Conservation (phyloP, 768 basidiomycete genomes). For the Leccinellum luteum region DNA sequence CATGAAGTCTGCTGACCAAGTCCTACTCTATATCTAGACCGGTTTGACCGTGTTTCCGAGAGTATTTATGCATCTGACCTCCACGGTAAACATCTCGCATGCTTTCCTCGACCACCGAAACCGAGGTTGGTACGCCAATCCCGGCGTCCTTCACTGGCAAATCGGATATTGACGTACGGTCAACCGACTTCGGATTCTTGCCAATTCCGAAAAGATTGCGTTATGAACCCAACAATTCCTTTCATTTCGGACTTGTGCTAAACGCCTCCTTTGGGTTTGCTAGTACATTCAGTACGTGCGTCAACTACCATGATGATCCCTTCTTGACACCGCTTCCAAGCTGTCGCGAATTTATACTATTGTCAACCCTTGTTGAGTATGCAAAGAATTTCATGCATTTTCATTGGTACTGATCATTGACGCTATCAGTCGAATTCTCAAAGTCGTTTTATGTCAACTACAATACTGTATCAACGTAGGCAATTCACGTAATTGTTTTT, state of each 20-base stretch:
- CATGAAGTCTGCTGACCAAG: neutral
- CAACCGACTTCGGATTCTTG: constrained; percentile 58
- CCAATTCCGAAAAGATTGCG: constrained; percentile 59
- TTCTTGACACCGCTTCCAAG: constrained; percentile 31
- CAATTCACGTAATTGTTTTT: neutral
- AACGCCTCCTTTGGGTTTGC: constrained; percentile 63
- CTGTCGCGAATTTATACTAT: constrained; percentile 78
- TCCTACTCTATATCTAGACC: neutral
- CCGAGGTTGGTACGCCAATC: neutral
- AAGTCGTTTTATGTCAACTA: constrained; percentile 40
- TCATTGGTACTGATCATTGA: neutral
- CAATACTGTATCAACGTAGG: constrained; percentile 33
- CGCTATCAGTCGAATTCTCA: constrained; percentile 32
- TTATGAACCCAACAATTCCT: constrained; percentile 49
- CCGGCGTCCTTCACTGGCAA: neutral
- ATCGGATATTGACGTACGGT: neutral
- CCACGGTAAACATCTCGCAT: constrained; percentile 5
- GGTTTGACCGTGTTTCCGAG: neutral
- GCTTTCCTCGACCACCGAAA: constrained; percentile 12
- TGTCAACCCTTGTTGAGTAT: constrained; percentile 76
- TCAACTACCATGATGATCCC: neutral
- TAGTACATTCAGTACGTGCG: constrained; percentile 42
- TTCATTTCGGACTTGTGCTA: constrained; percentile 49
- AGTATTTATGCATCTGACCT: constrained; percentile 13
- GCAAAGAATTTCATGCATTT: constrained; percentile 13